Conservation (phyloP, 2,329 filamentous ascomycete species). For the Rhynchosporium agropyri region DNA sequence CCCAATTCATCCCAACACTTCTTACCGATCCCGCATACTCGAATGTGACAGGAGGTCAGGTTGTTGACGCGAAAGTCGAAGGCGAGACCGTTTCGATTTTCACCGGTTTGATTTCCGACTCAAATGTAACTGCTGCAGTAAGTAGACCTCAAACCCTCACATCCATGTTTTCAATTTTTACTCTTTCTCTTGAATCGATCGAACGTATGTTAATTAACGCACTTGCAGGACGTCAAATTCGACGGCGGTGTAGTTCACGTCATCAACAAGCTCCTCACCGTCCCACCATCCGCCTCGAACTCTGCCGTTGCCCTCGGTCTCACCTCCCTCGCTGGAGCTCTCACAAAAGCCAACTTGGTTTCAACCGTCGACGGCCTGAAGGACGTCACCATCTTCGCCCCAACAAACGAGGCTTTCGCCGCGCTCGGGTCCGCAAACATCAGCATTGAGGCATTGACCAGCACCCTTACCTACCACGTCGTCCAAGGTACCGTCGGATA, state of each 20-base stretch:
- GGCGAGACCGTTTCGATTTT: conserved; percentile 46
- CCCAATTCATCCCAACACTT: conserved; percentile 49
- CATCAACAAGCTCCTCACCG: conserved; percentile 52
- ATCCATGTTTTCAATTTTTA: neutral
- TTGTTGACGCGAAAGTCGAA: conserved; percentile 46
- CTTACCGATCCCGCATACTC: conserved; percentile 48
- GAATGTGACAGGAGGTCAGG: conserved; percentile 54
- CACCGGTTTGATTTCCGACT: conserved; percentile 36
- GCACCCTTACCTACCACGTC: conserved; percentile 43
- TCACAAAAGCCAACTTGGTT: conserved; percentile 41
- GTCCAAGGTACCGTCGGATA: conserved; percentile 39
- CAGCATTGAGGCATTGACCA: conserved; percentile 31
- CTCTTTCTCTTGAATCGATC: neutral
- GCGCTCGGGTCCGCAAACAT: conserved; percentile 39
- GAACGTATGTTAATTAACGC: neutral
- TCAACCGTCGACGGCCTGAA: conserved; percentile 44
- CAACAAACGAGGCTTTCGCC: conserved; percentile 42
- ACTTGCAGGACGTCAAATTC: conserved; percentile 51
- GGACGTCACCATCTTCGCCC: conserved; percentile 55
- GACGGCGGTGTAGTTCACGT: conserved; percentile 53
- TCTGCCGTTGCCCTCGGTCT: conserved; percentile 43
- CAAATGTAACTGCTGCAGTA: conserved; percentile 36
- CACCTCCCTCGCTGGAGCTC: conserved; percentile 42
- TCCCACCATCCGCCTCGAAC: conserved; percentile 45
- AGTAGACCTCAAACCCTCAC: neutral